These are phyloP conservation scores for Schizosaccharomyces cryophilus DNA, from an alignment of 805 yeast genomes.

Conservation along the genomic window DNA sequence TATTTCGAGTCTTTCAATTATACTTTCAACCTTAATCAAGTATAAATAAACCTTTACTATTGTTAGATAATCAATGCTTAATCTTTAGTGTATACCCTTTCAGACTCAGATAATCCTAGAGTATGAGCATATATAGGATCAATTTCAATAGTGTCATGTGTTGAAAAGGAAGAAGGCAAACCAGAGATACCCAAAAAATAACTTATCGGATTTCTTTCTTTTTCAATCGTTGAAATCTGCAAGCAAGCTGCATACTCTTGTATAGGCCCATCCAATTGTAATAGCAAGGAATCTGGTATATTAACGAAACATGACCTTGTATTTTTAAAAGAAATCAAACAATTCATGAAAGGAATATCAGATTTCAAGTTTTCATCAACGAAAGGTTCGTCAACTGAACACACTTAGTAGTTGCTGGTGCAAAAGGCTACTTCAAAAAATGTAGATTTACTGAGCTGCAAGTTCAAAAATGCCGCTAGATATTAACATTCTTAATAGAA, in stretches of 20 bases:
- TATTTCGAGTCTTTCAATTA: neutral
- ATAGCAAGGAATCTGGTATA: neutral
- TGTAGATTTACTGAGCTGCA: no score
- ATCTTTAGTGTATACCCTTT: neutral
- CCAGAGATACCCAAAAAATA: neutral
- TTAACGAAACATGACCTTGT: neutral
- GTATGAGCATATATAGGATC: neutral
- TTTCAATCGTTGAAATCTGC: neutral
- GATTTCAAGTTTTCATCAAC: neutral
- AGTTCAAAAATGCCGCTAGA: no score
- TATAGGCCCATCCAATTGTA: neutral
- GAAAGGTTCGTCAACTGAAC: no score
- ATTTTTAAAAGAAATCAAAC: neutral
- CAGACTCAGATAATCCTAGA: neutral
- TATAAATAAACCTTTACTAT: neutral
- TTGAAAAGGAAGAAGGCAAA: neutral
- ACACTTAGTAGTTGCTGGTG: no score
- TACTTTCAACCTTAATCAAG: neutral
- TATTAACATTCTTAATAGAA: no score
- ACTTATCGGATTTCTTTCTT: neutral
- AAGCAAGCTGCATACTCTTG: neutral
- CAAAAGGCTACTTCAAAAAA: no score
- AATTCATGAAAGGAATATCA: neutral
- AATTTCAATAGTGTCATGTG: neutral
- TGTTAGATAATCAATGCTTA: neutral